Evolutionary conservation across 2,329 filamentous ascomycete genomes (phyloP), one percentile per base, ranked within the genome.

Genomic region (Dothiorella sarmentorum): DNA sequence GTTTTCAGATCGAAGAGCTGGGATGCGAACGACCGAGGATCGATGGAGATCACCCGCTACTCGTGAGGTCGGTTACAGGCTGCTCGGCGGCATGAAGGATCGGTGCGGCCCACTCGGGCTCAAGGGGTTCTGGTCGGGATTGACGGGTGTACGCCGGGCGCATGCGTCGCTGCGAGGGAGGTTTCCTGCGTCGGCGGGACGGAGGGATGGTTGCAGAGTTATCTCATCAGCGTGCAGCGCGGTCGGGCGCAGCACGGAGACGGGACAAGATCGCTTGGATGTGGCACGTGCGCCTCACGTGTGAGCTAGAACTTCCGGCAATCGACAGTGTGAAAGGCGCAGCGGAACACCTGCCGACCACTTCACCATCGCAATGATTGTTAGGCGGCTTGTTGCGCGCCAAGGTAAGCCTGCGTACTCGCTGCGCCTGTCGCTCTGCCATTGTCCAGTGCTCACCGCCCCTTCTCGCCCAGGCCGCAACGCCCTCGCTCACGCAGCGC

Each of bases 301-400:
- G 38, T n/a, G n/a, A n/a, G n/a, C n/a, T n/a, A n/a, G n/a, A n/a
- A n/a, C n/a, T n/a, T n/a, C n/a, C n/a, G n/a, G n/a, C n/a, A n/a
- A n/a, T n/a, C n/a, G n/a, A 53, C 33, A 42, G 49, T 24, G 29
- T 38, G 24, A 24, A 53, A 53, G 13, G 33, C 31, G 22, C 27
- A 15, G 22, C 35, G 22, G 40, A 29, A 53, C 49, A 29, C 24
- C 33, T 20, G 24, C 20, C 18, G 26, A 51, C 43, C 10, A 24
- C 35, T 24, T 18, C 56, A 33, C 26, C 33, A 49, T 45, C 37
- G 56, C 57, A 56, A 79, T 78, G 76, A 77, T 78, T 63, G 62
- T 78, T 68, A 68, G 76, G 69, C 69, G 72, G 58, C 60, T 76
- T 42, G 67, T 69, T 55, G 67, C 73, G 63, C 75, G 74, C 66